A percentile compares a stretch with the other conserved stretches of the same genome.
Conservation (phyloP, 176 grass and related monocot species). For the Poa annua region DNA sequence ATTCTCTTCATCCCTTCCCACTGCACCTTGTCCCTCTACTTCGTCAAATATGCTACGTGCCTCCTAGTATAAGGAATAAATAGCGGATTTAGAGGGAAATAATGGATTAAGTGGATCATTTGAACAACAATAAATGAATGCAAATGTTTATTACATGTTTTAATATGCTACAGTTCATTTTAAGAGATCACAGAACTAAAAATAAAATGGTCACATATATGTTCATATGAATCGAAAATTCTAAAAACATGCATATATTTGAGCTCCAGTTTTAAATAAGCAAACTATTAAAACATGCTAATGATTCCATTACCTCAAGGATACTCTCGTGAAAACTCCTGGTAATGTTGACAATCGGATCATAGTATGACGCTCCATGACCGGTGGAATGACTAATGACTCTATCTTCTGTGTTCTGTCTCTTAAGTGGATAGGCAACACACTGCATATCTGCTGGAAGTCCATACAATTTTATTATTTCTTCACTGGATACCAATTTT, state of each 20-base stretch:
- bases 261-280: too few relatives aligned
- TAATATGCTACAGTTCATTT: not conserved
- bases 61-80: not conserved
- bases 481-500: slow-evolving; percentile 17
- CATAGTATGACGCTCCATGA: slow-evolving; percentile 37
- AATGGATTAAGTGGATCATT: not conserved
- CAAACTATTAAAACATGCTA: not conserved
- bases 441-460: slow-evolving; percentile 53
- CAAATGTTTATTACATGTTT: not conserved
- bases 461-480: slow-evolving; percentile 57
- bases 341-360: slow-evolving; percentile 63
- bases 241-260: not conserved
- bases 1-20: slow-evolving; percentile 16
- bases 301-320: not conserved
- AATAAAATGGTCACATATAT: not conserved
- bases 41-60: not conserved
- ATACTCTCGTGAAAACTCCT: slow-evolving; percentile 55
- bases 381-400: slow-evolving; percentile 12
- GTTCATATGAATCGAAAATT: not conserved
- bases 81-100: not conserved
- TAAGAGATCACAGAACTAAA: not conserved
- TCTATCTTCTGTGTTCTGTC: slow-evolving; percentile 46
- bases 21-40: not conserved
- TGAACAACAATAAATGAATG: not conserved
- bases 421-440: slow-evolving; percentile 54